phyloP scores from a whole-genome alignment of 495 filamentous ascomycete species.

The Staphylotrichum longicolle region DNA sequence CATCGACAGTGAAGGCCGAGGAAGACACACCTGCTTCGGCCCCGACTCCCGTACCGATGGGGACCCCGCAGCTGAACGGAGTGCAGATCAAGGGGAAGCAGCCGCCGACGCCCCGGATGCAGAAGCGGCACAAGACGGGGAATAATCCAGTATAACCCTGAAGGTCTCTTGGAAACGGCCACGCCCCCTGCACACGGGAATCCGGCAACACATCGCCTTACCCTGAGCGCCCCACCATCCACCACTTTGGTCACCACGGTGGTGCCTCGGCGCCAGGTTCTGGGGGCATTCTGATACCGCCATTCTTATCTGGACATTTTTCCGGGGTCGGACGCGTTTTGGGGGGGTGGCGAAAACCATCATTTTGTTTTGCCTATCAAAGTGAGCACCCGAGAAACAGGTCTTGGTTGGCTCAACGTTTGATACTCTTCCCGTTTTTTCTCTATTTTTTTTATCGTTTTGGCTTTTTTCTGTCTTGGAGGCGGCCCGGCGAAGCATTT shows the following conservation, averaged over 20 bases:
- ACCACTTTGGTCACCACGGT: background rate
- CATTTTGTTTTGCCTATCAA: background rate
- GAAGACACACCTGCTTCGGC: slow-evolving; percentile 54
- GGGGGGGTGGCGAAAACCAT: no score
- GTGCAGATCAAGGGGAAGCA: slow-evolving; percentile 42
- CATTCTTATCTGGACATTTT: no score
- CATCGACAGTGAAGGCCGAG: slow-evolving; percentile 75
- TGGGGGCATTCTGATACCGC: background rate
- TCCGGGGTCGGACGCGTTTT: no score
- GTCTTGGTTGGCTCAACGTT: no score
- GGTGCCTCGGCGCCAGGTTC: slow-evolving; percentile 13
- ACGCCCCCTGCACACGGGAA: no score
- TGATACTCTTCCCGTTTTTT: no score
- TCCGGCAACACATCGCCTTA: no score
- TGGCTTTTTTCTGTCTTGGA: no score
- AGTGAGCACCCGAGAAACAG: no score
- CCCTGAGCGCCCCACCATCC: background rate
- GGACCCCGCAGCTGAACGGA: slow-evolving; percentile 47
- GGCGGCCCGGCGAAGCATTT: no score
- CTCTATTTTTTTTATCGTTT: no score
- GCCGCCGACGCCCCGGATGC: slow-evolving; percentile 47
- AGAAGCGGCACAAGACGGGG: slow-evolving; percentile 42
- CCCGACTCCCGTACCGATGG: slow-evolving; percentile 42
- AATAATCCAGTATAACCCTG: slow-evolving; percentile 9
- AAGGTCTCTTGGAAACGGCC: no score